A percentile compares a stretch with the other conserved stretches of the same genome.
phyloP scores from a whole-genome alignment of 129 eudicot species.

The Artemisia argyi region DNA sequence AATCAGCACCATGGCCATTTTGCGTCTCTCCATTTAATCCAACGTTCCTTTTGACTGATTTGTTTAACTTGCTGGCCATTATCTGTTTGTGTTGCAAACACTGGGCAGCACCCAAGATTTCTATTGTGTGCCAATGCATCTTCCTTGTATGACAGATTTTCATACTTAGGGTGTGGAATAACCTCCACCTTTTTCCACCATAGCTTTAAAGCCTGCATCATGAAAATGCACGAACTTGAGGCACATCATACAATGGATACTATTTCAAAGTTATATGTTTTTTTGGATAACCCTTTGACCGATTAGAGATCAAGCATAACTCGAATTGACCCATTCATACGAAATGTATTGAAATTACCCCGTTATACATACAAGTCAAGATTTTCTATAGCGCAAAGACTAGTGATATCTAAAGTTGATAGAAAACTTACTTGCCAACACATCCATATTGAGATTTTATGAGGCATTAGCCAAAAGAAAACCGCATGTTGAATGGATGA shows the following conservation, averaged over 20 bases:
- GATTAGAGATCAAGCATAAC: too few species aligned
- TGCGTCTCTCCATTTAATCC: slow-evolving; percentile 71
- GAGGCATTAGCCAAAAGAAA: slow-evolving; percentile 95
- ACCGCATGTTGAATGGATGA: slow-evolving; percentile 45
- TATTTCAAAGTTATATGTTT: too few species aligned
- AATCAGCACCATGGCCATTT: slow-evolving; percentile 63
- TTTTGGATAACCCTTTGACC: too few species aligned
- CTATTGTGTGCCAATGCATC: slow-evolving; percentile 50
- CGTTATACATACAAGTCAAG: background rate
- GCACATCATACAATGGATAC: background rate
- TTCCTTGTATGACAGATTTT: slow-evolving; percentile 52
- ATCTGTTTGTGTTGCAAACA: background rate
- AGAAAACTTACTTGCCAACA: slow-evolving; percentile 76
- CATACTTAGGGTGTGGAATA: slow-evolving; percentile 71
- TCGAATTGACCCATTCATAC: too few species aligned
- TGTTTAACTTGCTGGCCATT: slow-evolving; percentile 15
- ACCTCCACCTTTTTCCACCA: slow-evolving; percentile 84
- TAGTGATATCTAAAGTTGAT: background rate
- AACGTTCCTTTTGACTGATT: slow-evolving; percentile 22
- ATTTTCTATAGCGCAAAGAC: background rate
- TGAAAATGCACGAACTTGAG: background rate
- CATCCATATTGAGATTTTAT: slow-evolving; percentile 83
- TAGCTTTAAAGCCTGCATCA: slow-evolving; percentile 65
- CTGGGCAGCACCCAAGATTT: slow-evolving; percentile 43
- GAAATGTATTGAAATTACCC: too few species aligned